Base-by-base conservation (phyloP, 441 rosid genomes). In the Euphorbia schlechtendalii region DNA sequence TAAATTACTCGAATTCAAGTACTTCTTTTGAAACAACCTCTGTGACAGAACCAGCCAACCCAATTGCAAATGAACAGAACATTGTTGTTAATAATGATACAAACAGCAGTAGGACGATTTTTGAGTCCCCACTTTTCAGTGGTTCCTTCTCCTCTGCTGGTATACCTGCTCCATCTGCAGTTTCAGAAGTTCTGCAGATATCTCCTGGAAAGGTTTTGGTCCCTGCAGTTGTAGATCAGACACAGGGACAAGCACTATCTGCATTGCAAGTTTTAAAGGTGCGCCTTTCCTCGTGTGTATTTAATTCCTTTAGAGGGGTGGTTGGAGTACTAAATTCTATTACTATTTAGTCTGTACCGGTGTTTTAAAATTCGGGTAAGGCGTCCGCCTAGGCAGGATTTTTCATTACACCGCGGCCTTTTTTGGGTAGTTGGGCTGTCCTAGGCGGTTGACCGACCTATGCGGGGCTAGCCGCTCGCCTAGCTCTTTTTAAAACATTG, bases 221-320 rank as follows among this genome's bases (percentile, higher is more conserved):
- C 73, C 92, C 89, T 53, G 85, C 91, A 34, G 77, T 77, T 69
- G 81, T 87, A 43, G 96, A 94, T 88, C 98, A 82, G 76, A 82
- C 87, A 69, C 99, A 94, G 74, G 82, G 90, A 66, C 98, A 94
- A 76, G 91, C 98, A 72, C 68, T 87, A 41, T 77, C 91, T 27
- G 98, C 98, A 28, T 75, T 94, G 76, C 98, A 94, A 78, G 87
- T 77, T 72, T 67, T 87, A 74, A 89, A 85, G 93, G 96, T 86
- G 28, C 48, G 64, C 10, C 46, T 59, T 59, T 59, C 22, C 46
- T 64, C 41, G 52, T 45, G 56, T 61, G 69, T 58, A 41, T 61
- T 9, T 27, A 30, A 27, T 18, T 69, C n/a, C 41, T 21, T 61
- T 38, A 14, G 18, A 51, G n/a, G 25, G 64, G 9, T 57, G 65